Conservation (phyloP, 1,284 basidiomycete species). For the Kalmanozyma brasiliensis region DNA sequence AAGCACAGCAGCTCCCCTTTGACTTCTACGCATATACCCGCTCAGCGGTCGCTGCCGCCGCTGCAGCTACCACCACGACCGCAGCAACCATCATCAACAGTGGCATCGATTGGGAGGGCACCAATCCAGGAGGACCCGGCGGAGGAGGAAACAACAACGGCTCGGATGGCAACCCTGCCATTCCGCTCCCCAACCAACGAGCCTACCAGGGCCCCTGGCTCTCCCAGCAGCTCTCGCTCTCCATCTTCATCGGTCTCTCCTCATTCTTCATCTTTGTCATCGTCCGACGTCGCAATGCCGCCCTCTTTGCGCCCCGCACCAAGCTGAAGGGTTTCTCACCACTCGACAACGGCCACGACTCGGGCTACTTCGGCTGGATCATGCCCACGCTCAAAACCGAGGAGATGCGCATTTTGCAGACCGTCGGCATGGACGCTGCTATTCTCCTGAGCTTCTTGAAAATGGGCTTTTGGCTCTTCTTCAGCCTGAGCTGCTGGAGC, state of each 20-base stretch:
- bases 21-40: constrained; percentile 25
- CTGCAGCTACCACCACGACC: constrained; percentile 8
- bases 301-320: constrained; percentile 89
- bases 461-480: constrained; percentile 89
- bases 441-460: constrained; percentile 95
- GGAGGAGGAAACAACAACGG: too few relatives aligned
- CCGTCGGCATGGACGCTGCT: constrained; percentile 93
- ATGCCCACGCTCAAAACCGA: constrained; percentile 87
- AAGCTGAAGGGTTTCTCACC: constrained; percentile 95
- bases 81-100: constrained; percentile 5
- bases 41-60: constrained; percentile 13
- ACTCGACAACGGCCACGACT: constrained; percentile 78
- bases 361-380: constrained; percentile 93
- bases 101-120: constrained; percentile 2
- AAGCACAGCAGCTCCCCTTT: constrained; percentile 17
- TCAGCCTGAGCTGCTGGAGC: constrained; percentile 76
- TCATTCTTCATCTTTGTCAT: constrained; percentile 90
- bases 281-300: constrained; percentile 84
- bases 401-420: constrained; percentile 93
- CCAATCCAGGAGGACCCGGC: neutral
- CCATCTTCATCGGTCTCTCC: constrained; percentile 78
- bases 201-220: constrained; percentile 81
- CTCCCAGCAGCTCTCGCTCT: constrained; percentile 85
- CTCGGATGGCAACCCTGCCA: constrained; percentile 27
- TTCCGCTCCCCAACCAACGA: constrained; percentile 42